Conservation (phyloP, 805 yeast species). For the Cyberlindnera euphorbiiphila region DNA sequence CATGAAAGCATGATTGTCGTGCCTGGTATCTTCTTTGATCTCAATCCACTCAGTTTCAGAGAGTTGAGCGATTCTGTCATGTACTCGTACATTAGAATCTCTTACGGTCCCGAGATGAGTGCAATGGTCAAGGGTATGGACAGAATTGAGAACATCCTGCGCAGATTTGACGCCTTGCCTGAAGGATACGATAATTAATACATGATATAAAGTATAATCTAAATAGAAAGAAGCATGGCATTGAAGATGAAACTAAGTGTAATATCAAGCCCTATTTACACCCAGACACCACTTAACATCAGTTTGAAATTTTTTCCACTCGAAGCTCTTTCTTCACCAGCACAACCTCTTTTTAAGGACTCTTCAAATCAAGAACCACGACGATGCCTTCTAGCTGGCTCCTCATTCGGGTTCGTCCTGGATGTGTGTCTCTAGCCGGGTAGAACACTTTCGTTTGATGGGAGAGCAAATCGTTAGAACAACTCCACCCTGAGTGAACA, state of each 20-base stretch:
- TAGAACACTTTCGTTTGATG: slow-evolving; percentile 30
- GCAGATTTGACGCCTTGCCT: slow-evolving; percentile 41
- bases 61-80: slow-evolving; percentile 52
- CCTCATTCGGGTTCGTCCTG: slow-evolving; percentile 32
- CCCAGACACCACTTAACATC: slow-evolving; percentile 5
- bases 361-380: slow-evolving; percentile 20
- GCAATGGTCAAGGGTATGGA: slow-evolving; percentile 54
- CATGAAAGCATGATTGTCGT: slow-evolving; percentile 58
- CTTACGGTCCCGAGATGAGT: slow-evolving; percentile 56
- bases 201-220: background rate
- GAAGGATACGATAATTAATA: slow-evolving; percentile 20
- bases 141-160: slow-evolving; percentile 48
- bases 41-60: slow-evolving; percentile 47
- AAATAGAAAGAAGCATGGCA: no score
- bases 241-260: no score
- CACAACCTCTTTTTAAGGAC: background rate
- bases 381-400: slow-evolving; percentile 28
- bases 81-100: slow-evolving; percentile 55
- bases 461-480: slow-evolving; percentile 28
- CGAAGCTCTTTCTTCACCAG: background rate
- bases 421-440: slow-evolving; percentile 24
- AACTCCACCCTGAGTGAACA: slow-evolving; percentile 31
- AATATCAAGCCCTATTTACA: background rate
- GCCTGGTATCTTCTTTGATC: slow-evolving; percentile 60
- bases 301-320: no score